Conservation (phyloP, 140 eudicot species). For the Bidens hawaiensis region DNA sequence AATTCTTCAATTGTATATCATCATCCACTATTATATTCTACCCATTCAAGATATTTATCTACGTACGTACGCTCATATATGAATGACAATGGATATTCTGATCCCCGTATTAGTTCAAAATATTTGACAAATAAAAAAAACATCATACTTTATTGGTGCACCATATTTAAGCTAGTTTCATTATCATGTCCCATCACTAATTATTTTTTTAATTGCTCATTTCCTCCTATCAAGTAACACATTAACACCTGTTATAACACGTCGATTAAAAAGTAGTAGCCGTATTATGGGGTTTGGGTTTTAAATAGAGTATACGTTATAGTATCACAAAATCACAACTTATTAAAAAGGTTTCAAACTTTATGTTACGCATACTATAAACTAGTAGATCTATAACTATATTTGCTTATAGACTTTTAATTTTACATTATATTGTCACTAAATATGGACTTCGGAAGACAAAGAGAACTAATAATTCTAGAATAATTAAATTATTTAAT, state of each 20-base stretch:
- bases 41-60: constrained; percentile 9
- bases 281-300: not conserved
- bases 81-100: constrained; percentile 11
- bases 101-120: constrained; percentile 2
- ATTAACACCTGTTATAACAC: not conserved
- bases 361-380: not conserved
- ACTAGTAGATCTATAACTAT: not conserved
- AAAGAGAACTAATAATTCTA: too few relatives aligned
- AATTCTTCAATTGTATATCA: not conserved
- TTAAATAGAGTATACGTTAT: not conserved
- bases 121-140: not conserved
- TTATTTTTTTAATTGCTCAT: not conserved
- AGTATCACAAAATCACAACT: not conserved
- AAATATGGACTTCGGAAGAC: too few relatives aligned
- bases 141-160: not conserved
- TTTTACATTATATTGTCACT: too few relatives aligned
- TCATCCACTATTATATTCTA: not conserved
- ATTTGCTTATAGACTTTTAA: not conserved
- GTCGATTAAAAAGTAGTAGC: not conserved
- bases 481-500: too few relatives aligned
- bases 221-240: not conserved
- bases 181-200: constrained; percentile 2
- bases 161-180: constrained; percentile 6
- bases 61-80: constrained; percentile 22
- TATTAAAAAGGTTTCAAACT: not conserved